Base-by-base conservation (phyloP, 2,329 filamentous ascomycete species). In the Saccharata proteae region DNA sequence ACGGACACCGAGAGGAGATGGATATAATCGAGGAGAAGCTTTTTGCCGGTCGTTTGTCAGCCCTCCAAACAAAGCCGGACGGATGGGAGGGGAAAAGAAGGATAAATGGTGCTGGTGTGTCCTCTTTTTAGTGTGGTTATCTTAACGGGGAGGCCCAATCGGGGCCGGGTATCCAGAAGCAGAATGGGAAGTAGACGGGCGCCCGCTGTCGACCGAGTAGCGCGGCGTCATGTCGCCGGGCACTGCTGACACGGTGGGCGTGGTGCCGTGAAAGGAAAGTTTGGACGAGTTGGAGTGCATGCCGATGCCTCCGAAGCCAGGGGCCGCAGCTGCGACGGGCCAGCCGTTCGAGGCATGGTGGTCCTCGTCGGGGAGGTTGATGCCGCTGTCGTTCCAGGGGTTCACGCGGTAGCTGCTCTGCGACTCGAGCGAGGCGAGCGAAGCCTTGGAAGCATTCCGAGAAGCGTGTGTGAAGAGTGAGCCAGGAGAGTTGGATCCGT, bases 301-400 rank as follows among this genome's bases (percentile, higher is more conserved):
- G n/a, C n/a, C n/a, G n/a, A n/a, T n/a, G 29, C 11, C 27, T 13
- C 30, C 40, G 51, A 49, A 33, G 52, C 51, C 33, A n/a, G n/a
- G n/a, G 8, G 28, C 21, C n/a, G 35, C 35, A 15, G 35, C 12
- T 40, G 53, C 48, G 42, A 54, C 49, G 6, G 51, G 48, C 54
- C 54, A 57, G 44, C 51, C 48, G 38, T 51, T 54, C 40, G 41
- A 44, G 39, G 54, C 51, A 42, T 69, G 65, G 35, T 60, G 48
- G 45, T 94, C 85, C 42, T 93, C 84, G 48, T 94, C 88, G 40
- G 81, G 69, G 43, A 94, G 74, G 54, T 94, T 94, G 52, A 94
- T 85, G 47, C 86, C 88, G 51, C 84, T 93, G 56, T 96, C 88
- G 55, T 94, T 94, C 88, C 88, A 96, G 39, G 86, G 86, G 61